Percentiles rank a stretch among this genome's conserved stretches.
Evolutionary conservation across 2,329 filamentous ascomycete genomes (phyloP).

Genomic region (Zasmidium citrigriseum): DNA sequence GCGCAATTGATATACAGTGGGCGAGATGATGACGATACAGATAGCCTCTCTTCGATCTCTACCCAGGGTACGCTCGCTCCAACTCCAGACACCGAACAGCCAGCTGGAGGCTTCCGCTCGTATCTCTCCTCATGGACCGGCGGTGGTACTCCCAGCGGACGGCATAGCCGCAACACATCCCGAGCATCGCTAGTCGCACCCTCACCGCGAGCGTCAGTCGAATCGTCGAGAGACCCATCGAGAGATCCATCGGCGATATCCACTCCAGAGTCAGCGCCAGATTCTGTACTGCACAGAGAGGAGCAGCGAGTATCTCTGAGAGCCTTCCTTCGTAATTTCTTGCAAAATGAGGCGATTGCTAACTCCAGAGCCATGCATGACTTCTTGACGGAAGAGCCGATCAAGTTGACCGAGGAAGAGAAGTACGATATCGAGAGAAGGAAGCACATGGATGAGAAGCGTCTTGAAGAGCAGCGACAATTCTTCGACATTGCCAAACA

Average conservation of each 20-base stretch:
- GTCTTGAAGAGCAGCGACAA: conserved; percentile 85
- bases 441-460: conserved; percentile 80
- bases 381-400: conserved; percentile 74
- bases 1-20: conserved; percentile 63
- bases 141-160: conserved; percentile 29
- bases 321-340: conserved; percentile 81
- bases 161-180: conserved; percentile 45
- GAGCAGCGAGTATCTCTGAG: conserved; percentile 87
- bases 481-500: conserved; percentile 96
- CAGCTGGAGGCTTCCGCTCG: conserved; percentile 43
- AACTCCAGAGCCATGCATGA: conserved; percentile 80
- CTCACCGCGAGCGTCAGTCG: conserved; percentile 37
- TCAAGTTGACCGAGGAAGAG: conserved; percentile 79
- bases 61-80: conserved; percentile 59
- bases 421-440: conserved; percentile 75
- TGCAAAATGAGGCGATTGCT: conserved; percentile 82
- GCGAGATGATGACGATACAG: conserved; percentile 67
- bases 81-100: conserved; percentile 21
- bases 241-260: neutral
- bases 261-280: conserved; percentile 18
- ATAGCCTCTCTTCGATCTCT: conserved; percentile 78
- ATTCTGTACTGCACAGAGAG: conserved; percentile 71
- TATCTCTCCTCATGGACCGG: conserved; percentile 42
- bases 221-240: conserved; percentile 23
- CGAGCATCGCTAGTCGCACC: conserved; percentile 36